Evolutionary conservation across 805 yeast genomes (phyloP), one percentile per base, ranked within the genome.

Genomic region (Ogataea neopini): DNA sequence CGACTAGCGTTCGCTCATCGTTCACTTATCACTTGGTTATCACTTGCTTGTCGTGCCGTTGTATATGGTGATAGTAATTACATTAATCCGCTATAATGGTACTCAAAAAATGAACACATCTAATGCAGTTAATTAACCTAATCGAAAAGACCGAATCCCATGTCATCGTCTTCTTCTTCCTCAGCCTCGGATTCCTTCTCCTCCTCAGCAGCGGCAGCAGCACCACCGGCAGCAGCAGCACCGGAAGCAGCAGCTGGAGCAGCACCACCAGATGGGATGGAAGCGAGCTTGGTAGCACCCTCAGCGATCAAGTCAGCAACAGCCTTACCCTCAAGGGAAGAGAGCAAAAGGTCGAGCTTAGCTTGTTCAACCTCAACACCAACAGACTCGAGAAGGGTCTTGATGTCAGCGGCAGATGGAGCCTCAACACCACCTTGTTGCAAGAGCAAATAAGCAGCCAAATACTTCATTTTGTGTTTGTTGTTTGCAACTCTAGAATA

Each of bases 401-500:
- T 78, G 81, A 94, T 81, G 75, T 89, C 92, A 70, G 86, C 83
- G 66, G 96, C 95, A 64, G 96, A 79, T 77, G 99, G 98, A 68
- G 94, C 70, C 72, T 90, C 74, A 81, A 83, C 84, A 74, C 98
- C 99, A 77, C 96, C 96, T 75, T 94, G 90, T 80, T 86, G 90
- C 77, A 94, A 84, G 79, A 92, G 86, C 77, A 94, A 86, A 83
- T 94, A 94, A 77, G 99, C 98, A 79, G 99, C 99, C 80, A 94
- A 86, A 85, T 92, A 92, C 88, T 90, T 94, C 97, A 90, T 68
- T 59, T 51, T 57, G 52, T 47, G 32, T 39, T 49, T 30, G 43
- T 44, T 29, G 37, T 34, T 44, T 48, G 44, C 52, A 48, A 52
- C 49, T 46, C 30, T 72, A 80, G 85, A 83, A 83, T 83, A 83